Evolutionary conservation across 2,329 filamentous ascomycete species (phyloP).

Genomic region (Microthyrium microscopicum): DNA sequence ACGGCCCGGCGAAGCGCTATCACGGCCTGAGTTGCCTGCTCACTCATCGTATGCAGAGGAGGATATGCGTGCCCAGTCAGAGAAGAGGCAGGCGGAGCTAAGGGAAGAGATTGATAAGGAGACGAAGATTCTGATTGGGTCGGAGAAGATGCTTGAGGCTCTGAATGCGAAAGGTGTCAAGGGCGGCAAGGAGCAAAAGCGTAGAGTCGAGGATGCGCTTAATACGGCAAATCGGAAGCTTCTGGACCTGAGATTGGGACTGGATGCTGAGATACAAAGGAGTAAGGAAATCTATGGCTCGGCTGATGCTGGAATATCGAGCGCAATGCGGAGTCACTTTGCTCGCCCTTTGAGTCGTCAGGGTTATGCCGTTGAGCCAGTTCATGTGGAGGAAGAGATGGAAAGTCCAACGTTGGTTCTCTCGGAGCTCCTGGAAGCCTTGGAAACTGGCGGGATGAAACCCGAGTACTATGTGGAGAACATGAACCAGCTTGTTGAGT

Average conservation of each 20-base stretch:
- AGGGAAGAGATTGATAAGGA: slow-evolving; percentile 84
- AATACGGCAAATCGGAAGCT: slow-evolving; percentile 68
- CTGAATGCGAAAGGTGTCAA: slow-evolving; percentile 90
- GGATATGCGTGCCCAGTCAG: slow-evolving; percentile 41
- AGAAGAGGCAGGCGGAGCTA: slow-evolving; percentile 58
- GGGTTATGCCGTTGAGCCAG: slow-evolving; percentile 28
- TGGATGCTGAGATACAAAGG: slow-evolving; percentile 44
- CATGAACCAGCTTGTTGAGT: slow-evolving; percentile 80
- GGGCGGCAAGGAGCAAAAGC: slow-evolving; percentile 57
- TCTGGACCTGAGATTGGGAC: slow-evolving; percentile 38
- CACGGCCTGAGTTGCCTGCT: slow-evolving; percentile 39
- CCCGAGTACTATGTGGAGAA: slow-evolving; percentile 91
- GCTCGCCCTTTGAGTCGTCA: slow-evolving; percentile 9
- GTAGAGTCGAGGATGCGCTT: slow-evolving; percentile 59
- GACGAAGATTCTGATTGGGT: slow-evolving; percentile 93
- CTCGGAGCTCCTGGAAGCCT: slow-evolving; percentile 72
- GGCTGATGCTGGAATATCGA: slow-evolving; percentile 37
- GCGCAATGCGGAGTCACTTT: too few relatives aligned
- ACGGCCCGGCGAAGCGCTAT: too few relatives aligned
- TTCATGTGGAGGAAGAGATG: slow-evolving; percentile 48
- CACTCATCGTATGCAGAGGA: slow-evolving; percentile 40
- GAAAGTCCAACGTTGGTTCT: slow-evolving; percentile 89
- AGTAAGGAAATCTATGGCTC: slow-evolving; percentile 41
- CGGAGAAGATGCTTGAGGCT: slow-evolving; percentile 93
- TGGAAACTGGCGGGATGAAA: slow-evolving; percentile 74